Evolutionary conservation across 225 moss, liverwort and hornwort genomes (phyloP).

Genomic region (Polytrichum commune): DNA sequence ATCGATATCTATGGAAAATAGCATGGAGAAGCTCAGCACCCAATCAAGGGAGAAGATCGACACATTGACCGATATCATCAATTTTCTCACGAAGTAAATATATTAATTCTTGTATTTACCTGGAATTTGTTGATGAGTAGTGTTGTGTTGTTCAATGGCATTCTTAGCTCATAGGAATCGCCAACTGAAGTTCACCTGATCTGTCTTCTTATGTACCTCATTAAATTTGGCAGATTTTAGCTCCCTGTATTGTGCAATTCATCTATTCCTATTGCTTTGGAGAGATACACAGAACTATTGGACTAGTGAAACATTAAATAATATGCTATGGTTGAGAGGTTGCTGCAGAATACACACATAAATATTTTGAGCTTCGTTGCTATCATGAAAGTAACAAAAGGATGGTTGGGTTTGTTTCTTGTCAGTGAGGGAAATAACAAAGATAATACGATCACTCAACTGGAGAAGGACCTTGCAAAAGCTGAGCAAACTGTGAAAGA

Average conservation of each 20-base stretch:
- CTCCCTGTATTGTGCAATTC: too few species aligned
- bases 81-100: constrained; percentile 31
- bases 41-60: constrained; percentile 27
- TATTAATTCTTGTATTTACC: not conserved
- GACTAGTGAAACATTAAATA: too few species aligned
- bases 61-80: constrained; percentile 33
- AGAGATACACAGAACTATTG: too few species aligned
- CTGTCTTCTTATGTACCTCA: too few species aligned
- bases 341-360: too few species aligned
- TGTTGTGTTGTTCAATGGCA: too few species aligned
- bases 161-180: too few species aligned
- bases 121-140: too few species aligned
- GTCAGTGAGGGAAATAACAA: constrained; percentile 52
- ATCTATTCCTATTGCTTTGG: too few species aligned
- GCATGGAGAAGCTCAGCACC: constrained; percentile 29
- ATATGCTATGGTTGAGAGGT: too few species aligned
- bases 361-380: not conserved
- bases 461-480: constrained; percentile 43
- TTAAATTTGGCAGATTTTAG: too few species aligned
- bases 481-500: constrained; percentile 28
- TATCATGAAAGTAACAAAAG: not conserved
- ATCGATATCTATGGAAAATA: constrained; percentile 16
- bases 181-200: too few species aligned
- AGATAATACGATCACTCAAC: constrained; percentile 35
- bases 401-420: not conserved